Evolutionary conservation across 176 grass and related monocot species (phyloP).

Genomic region (Neostapfia colusana): DNA sequence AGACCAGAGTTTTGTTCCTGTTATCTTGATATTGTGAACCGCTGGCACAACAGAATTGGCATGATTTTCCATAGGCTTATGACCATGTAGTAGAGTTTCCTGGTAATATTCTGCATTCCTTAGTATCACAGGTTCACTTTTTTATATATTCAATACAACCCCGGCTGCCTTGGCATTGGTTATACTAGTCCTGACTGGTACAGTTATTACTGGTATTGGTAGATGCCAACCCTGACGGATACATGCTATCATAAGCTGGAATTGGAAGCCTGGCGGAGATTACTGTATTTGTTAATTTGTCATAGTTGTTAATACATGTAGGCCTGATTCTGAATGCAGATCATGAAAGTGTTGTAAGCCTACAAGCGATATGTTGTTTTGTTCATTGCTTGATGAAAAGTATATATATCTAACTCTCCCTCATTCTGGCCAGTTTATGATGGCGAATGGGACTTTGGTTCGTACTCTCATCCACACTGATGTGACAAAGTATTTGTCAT

Average conservation of each 20-base stretch:
- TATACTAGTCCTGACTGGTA: background rate
- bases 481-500: constrained; percentile 84
- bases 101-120: background rate
- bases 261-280: constrained; percentile 23
- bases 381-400: constrained; percentile 26
- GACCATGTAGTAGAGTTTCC: background rate
- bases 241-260: background rate
- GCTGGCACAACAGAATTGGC: background rate
- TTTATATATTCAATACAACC: background rate
- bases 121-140: background rate
- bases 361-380: background rate
- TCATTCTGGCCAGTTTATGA: constrained; percentile 71
- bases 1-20: background rate
- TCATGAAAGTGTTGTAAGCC: constrained; percentile 11
- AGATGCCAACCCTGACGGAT: background rate
- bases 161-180: background rate
- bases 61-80: background rate
- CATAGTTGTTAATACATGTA: background rate
- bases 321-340: constrained; percentile 22
- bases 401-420: background rate
- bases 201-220: background rate
- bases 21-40: background rate
- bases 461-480: constrained; percentile 82
- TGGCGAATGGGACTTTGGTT: constrained; percentile 83
- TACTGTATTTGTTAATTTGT: constrained; percentile 14